Evolutionary conservation across 257 asterid species (phyloP).

Genomic region (Lavandula angustifolia): DNA sequence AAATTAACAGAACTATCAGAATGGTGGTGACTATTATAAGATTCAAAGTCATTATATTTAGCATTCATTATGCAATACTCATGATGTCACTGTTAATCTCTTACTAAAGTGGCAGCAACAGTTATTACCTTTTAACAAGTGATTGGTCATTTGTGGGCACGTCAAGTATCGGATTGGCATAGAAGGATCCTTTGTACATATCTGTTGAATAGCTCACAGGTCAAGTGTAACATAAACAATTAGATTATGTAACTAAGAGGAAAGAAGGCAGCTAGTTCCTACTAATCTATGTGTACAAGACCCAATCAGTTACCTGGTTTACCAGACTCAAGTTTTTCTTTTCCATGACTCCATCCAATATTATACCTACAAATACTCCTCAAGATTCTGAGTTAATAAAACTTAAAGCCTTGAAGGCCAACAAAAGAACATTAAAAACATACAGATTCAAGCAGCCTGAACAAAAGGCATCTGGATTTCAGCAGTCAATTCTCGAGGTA

Average conservation of each 20-base stretch:
- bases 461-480: neutral
- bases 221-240: constrained; percentile 9
- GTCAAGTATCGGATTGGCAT: constrained; percentile 81
- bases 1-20: constrained; percentile 25
- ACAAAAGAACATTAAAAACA: constrained; percentile 11
- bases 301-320: constrained; percentile 61
- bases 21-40: neutral
- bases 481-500: constrained; percentile 15
- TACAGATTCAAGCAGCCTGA: constrained; percentile 7
- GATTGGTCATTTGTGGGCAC: constrained; percentile 63
- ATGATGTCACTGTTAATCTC: neutral
- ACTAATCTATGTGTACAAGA: neutral
- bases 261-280: constrained; percentile 5
- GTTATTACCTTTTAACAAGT: constrained; percentile 60
- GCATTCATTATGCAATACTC: constrained; percentile 2
- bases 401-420: constrained; percentile 17
- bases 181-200: constrained; percentile 82
- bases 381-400: constrained; percentile 26
- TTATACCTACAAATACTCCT: constrained; percentile 58
- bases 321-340: constrained; percentile 92
- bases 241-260: constrained; percentile 4
- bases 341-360: constrained; percentile 98
- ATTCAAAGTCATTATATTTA: constrained; percentile 13
- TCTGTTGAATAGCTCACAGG: constrained; percentile 47
- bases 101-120: constrained; percentile 21